These are phyloP conservation scores for Aspergillus haitiensis DNA, from an alignment of 495 filamentous ascomycete species.

Conservation along the genomic window DNA sequence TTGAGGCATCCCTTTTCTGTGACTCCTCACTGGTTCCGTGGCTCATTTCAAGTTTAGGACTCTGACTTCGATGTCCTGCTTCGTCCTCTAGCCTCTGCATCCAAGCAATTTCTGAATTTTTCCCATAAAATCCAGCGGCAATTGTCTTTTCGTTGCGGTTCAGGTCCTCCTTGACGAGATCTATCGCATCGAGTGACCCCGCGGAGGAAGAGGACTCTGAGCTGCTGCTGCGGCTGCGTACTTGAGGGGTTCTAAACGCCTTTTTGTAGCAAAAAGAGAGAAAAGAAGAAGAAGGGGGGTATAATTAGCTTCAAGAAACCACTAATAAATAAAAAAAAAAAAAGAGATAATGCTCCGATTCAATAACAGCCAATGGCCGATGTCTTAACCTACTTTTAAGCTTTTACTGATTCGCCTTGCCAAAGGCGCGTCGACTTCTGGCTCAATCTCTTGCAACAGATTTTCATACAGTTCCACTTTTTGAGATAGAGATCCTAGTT, in stretches of 20 bases:
- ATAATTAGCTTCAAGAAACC: neutral
- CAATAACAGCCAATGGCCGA: neutral
- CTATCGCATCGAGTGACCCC: conserved; percentile 59
- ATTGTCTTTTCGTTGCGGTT: conserved; percentile 51
- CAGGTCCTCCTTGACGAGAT: conserved; percentile 58
- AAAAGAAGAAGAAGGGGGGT: too few relatives aligned
- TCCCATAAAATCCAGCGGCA: conserved; percentile 61
- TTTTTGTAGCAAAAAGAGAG: neutral
- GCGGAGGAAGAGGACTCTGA: conserved; percentile 40
- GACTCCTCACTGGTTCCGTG: neutral
- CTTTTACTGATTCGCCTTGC: conserved; percentile 37
- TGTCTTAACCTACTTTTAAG: conserved; percentile 31
- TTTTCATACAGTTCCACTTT: conserved; percentile 50
- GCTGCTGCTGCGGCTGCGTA: conserved; percentile 15
- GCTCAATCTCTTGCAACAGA: conserved; percentile 39
- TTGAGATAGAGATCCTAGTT: conserved; percentile 38
- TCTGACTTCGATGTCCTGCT: conserved; percentile 18
- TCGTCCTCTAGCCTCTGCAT: conserved; percentile 48
- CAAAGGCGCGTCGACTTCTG: conserved; percentile 30
- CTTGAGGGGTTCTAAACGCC: neutral
- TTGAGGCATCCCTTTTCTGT: conserved; percentile 22
- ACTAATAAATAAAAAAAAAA: neutral
- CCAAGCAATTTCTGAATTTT: conserved; percentile 64
- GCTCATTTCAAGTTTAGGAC: neutral
- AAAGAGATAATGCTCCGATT: neutral